Evolutionary conservation across 495 filamentous ascomycete species (phyloP), one percentile per base, ranked within the genome.

Genomic region (Xylaria cubensis): DNA sequence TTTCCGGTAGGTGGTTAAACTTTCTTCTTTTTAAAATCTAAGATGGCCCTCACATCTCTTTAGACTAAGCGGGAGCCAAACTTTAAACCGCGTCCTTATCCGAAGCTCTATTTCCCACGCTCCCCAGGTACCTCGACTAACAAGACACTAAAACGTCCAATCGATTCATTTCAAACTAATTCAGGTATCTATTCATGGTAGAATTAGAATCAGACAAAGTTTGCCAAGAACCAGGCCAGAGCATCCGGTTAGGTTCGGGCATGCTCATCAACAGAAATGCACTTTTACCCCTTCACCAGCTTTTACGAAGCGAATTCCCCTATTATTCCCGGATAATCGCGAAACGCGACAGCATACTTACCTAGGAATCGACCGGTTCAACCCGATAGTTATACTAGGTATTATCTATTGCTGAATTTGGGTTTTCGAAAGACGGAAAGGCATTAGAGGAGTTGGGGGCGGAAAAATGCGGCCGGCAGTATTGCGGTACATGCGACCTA

Each of bases 381-480:
- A 44, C 39, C 61, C 61, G 61, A 64, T 19, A 29, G 1, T 2
- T 29, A 29, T 44, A 44, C n/a, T 21, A n/a, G n/a, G n/a, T n/a
- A 10, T 65, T 42, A 15, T 51, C 24, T 26, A 44, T 6, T 64
- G 13, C 21, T 64, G 61, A 24, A 24, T 44, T 2, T 10, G 58
- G 32, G 5, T 21, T 19, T 34, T 61, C 34, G 7, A 61, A 6
- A 39, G 56, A 39, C 17, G 56, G 8, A 26, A 63, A 17, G 59
- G 26, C 12, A 59, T 59, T 24, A 21, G 15, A 58, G 39, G 15
- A 58, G 53, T 46, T 69, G 53, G 53, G 51, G 39, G 66, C 51
- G 19, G 32, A 21, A 59, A 59, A 59, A 56, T 5, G n/a, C 19
- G 56, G n/a, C 36, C n/a, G 34, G 44, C 34, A 56, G 36, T 64